Base-by-base conservation (phyloP, 345 rosid genomes). In the Eucalyptus victrix region DNA sequence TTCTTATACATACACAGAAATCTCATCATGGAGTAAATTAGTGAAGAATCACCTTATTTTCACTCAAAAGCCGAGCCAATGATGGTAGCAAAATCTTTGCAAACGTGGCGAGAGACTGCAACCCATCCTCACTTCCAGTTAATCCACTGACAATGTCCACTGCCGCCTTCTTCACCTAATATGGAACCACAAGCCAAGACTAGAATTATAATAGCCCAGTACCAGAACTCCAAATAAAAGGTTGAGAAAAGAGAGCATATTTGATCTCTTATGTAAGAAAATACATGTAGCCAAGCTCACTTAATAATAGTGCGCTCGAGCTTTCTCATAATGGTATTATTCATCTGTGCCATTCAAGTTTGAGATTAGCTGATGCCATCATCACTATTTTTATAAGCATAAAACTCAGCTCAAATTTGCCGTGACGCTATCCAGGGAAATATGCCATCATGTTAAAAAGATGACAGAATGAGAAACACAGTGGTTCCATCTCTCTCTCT, bases 71-170 rank as follows among this genome's bases (percentile, higher is more conserved):
- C 5, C 88, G 92, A 90, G 94, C 91, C 53, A 97, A 90, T 7
- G 97, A 94, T 6, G 97, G 94, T 90, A 96, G 94, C 56, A 93
- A 91, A 60, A 90, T 89, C 86, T 92, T 87, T 8, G 97, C 93
- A 90, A 94, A 91, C 30, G 89, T 89, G 37, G 94, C 92, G 21
- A 97, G 98, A 87, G 99, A 94, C 87, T 92, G 93, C 88, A 95
- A 89, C 49, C 98, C 98, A 88, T 97, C 98, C 47, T 97, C 96
- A 1, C 97, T 97, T 16, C 99, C 99, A 37, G 98, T 96, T 92
- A 97, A 93, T 62, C 96, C 98, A 83, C 96, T 92, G 89, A 95
- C 98, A 72, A 96, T 95, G 89, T 94, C 97, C 76, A 96, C 96
- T 15, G 99, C 98, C 21, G 96, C 98, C 93, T 97, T 96, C 95